Base-by-base conservation (phyloP, 2,329 filamentous ascomycete species). In the Coniochaeta sp. region DNA sequence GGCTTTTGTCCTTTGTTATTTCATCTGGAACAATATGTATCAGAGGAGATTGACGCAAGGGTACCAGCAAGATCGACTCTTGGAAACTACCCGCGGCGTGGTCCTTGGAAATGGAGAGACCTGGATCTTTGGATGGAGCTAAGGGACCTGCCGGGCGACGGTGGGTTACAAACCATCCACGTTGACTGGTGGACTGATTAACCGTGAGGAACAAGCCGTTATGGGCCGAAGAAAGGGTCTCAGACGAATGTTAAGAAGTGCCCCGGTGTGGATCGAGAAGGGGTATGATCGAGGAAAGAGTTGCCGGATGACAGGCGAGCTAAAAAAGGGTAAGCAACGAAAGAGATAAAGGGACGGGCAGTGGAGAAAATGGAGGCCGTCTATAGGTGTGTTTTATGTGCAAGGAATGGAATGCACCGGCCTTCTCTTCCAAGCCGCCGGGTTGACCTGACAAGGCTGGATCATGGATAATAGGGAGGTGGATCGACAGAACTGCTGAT, bases 1-100 rank as follows among this genome's bases (percentile, higher is more conserved):
- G 55, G 64, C 56, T 62, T 63, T 48, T 48, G 61, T 61, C 67
- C 66, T 69, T 67, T 62, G 62, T 67, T 69, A 71, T 72, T 70
- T 70, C 60, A 69, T 70, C 71, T 71, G 61, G 62, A 65, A 66
- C 61, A 65, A 68, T 65, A 67, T 70, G 70, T 72, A 70, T 72
- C 70, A 71, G 68, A 69, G 66, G 65, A 69, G 67, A 70, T 67
- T 67, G 65, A 61, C 61, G 63, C 64, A 64, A 66, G 68, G 67
- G 61, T 63, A 49, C n/a, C 18, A 24, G 31, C 28, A 18, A 26
- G 47, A 35, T 35, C 47, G 35, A 24, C 28, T 28, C 30, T 27
- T 14, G 30, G 30, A 16, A 20, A 28, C 27, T 33, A 33, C 30
- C 28, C 45, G 45, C 30, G 20, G 31, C 18, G 16, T 6, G 16